These are phyloP conservation scores for Magnolia changhungtana DNA, from an alignment of 164 flowering plant species.

Conservation along the genomic window DNA sequence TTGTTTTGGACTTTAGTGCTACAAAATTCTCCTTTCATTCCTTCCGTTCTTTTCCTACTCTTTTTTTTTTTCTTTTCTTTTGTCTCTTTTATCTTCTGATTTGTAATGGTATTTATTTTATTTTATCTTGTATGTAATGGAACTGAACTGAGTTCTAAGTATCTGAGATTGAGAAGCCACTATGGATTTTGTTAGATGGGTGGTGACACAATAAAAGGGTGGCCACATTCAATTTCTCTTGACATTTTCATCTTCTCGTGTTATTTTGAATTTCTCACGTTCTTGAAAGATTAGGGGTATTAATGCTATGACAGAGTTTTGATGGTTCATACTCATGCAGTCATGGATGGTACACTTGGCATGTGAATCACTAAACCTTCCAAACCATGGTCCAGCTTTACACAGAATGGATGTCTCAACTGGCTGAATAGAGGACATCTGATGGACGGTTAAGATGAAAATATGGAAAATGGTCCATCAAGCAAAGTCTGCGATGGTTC, in stretches of 20 bases:
- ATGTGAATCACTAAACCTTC: neutral
- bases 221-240: neutral
- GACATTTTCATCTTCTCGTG: neutral
- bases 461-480: too few relatives aligned
- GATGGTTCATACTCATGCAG: neutral
- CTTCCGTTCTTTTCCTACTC: neutral
- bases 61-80: neutral
- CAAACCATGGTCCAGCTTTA: neutral
- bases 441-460: too few relatives aligned
- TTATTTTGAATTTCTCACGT: neutral
- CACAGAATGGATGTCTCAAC: too few relatives aligned
- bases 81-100: neutral
- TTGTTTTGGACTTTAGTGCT: slow-evolving; percentile 15
- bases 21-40: neutral
- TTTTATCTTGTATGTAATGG: slow-evolving; percentile 1
- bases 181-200: neutral
- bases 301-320: neutral
- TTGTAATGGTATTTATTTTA: neutral
- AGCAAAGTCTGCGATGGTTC: too few relatives aligned
- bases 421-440: too few relatives aligned
- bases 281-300: neutral
- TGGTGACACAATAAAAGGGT: too few relatives aligned
- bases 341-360: neutral
- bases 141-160: slow-evolving; percentile 1
- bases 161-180: neutral